Conservation (phyloP, 352 stramenopile species). For the Lagenidium giganteum region DNA sequence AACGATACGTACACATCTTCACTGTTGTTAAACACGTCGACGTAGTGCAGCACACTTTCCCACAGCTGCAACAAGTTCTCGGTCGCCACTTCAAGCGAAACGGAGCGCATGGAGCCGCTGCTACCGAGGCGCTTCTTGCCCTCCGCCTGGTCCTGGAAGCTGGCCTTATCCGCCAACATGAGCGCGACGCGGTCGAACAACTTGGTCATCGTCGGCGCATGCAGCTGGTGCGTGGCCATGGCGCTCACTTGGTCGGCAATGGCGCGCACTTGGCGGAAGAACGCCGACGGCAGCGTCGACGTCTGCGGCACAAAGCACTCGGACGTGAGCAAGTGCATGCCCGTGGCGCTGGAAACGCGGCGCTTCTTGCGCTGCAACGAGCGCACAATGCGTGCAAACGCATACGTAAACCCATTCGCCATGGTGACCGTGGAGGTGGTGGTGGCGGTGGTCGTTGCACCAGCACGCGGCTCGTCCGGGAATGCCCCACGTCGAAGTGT, state of each 20-base stretch:
- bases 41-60: slow-evolving; percentile 43
- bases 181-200: slow-evolving; percentile 14
- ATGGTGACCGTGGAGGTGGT: too few species aligned
- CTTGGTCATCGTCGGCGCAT: slow-evolving; percentile 17
- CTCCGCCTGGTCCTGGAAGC: too few species aligned
- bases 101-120: slow-evolving; percentile 2
- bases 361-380: slow-evolving; percentile 7
- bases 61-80: slow-evolving; percentile 56
- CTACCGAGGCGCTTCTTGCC: background rate
- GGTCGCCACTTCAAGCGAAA: slow-evolving; percentile 28
- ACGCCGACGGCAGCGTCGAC: slow-evolving; percentile 8
- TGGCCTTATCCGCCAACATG: slow-evolving; percentile 8
- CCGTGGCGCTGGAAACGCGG: background rate
- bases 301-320: slow-evolving; percentile 2
- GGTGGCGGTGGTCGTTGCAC: too few species aligned
- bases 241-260: slow-evolving; percentile 16
- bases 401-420: slow-evolving; percentile 11
- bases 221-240: slow-evolving; percentile 8
- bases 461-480: too few species aligned
- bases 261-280: slow-evolving; percentile 19
- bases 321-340: slow-evolving; percentile 2
- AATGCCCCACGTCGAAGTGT: too few species aligned
- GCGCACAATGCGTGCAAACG: slow-evolving; percentile 16
- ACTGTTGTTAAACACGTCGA: slow-evolving; percentile 20
- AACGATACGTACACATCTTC: slow-evolving; percentile 3